These are phyloP conservation scores for Nissolia schottii DNA, from an alignment of 306 rosid genomes.

Conservation along the genomic window DNA sequence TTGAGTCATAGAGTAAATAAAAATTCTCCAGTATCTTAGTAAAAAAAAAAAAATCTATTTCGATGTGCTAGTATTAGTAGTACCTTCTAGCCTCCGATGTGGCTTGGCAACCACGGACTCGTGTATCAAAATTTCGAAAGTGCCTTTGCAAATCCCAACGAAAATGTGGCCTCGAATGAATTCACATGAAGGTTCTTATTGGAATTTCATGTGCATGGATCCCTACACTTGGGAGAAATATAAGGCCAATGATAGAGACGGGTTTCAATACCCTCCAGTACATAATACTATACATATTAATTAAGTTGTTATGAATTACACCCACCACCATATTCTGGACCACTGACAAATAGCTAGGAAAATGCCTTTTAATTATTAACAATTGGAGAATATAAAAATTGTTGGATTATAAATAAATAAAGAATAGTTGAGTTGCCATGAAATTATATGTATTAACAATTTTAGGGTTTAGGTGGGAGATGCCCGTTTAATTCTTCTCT, in stretches of 20 bases:
- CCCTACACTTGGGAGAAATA: slow-evolving; percentile 17
- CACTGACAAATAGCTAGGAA: not conserved
- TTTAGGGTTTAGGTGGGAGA: not conserved
- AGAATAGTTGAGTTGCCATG: not conserved
- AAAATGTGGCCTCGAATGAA: slow-evolving; percentile 8
- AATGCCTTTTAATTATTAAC: not conserved
- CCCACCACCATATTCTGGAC: slow-evolving; percentile 31
- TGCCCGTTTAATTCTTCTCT: not conserved
- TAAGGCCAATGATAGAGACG: slow-evolving; percentile 14
- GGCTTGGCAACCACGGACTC: slow-evolving; percentile 12
- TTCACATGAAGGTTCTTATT: not conserved
- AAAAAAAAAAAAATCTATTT: too few relatives aligned
- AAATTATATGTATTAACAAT: not conserved
- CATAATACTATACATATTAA: not conserved
- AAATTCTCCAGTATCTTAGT: too few relatives aligned
- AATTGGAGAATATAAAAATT: not conserved
- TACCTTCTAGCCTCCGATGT: not conserved
- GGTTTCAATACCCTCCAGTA: slow-evolving; percentile 6
- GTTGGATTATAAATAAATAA: not conserved
- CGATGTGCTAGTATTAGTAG: too few relatives aligned
- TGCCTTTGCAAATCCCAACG: slow-evolving; percentile 21
- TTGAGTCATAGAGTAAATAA: too few relatives aligned
- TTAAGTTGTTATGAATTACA: slow-evolving; percentile 14
- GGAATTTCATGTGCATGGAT: slow-evolving; percentile 26
- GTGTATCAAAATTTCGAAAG: slow-evolving; percentile 13